These are phyloP conservation scores for Kodamaea restingae DNA, from an alignment of 805 yeast genomes.

Conservation along the genomic window DNA sequence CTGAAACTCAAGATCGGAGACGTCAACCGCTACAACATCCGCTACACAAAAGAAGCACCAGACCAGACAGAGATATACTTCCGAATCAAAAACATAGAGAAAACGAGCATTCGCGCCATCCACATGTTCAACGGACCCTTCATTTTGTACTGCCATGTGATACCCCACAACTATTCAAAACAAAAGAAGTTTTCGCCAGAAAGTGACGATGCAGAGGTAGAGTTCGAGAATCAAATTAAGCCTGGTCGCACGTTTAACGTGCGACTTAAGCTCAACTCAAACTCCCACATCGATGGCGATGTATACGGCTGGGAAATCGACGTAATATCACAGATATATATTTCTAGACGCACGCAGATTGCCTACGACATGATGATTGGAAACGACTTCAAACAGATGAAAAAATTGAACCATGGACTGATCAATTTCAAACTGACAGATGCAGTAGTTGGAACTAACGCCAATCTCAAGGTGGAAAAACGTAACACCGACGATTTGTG, in stretches of 20 bases:
- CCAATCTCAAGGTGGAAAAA: conserved; percentile 25
- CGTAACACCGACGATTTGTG: conserved; percentile 31
- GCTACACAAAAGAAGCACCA: conserved; percentile 14
- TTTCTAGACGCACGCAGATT: conserved; percentile 29
- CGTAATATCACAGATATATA: conserved; percentile 38
- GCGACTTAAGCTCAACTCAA: conserved; percentile 45
- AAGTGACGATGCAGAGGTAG: conserved; percentile 24
- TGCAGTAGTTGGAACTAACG: conserved; percentile 13
- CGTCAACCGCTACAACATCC: conserved; percentile 31
- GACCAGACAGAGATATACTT: conserved; percentile 22
- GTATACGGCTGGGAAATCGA: conserved; percentile 37
- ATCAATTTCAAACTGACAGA: conserved; percentile 3
- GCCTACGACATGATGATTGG: conserved; percentile 37
- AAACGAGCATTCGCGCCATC: conserved; percentile 34
- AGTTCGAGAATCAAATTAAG: conserved; percentile 44
- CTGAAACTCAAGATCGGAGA: conserved; percentile 35
- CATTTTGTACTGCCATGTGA: conserved; percentile 41
- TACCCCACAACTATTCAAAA: conserved; percentile 34
- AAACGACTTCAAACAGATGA: conserved; percentile 30
- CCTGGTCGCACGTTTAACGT: conserved; percentile 71
- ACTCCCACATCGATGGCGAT: conserved; percentile 26
- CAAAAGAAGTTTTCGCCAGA: conserved; percentile 21
- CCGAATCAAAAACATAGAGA: conserved; percentile 39
- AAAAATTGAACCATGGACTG: conserved; percentile 27
- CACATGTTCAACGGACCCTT: conserved; percentile 43